Conservation (phyloP, 192 early-diverging fungal genomes). For the Gaertneriomyces sp. region DNA sequence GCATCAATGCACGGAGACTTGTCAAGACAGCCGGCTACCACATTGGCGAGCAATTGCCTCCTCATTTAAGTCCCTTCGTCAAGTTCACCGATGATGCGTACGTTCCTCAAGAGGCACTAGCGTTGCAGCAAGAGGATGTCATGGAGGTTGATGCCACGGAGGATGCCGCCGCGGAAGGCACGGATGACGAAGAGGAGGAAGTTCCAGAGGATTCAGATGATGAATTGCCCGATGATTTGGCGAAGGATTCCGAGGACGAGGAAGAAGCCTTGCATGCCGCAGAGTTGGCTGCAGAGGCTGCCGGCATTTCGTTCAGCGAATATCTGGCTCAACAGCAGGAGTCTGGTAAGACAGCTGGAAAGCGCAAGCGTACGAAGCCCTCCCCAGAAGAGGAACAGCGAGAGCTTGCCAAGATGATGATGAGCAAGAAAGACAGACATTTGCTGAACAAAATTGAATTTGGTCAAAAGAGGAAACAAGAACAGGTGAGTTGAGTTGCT, state of each 20-base stretch:
- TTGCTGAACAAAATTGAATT: conserved; percentile 77
- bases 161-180: conserved; percentile 55
- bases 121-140: conserved; percentile 37
- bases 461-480: conserved; percentile 66
- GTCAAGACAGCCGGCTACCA: conserved; percentile 63
- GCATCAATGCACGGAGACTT: conserved; percentile 79
- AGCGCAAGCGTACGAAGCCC: conserved; percentile 24
- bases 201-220: conserved; percentile 53
- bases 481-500: conserved; percentile 42
- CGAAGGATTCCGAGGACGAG: conserved; percentile 18
- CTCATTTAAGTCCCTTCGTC: conserved; percentile 94
- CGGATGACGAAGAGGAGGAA: conserved; percentile 52
- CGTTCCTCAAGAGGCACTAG: conserved; percentile 55
- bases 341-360: conserved; percentile 20
- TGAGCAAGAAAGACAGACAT: conserved; percentile 77
- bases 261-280: conserved; percentile 53
- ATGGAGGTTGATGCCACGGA: conserved; percentile 65
- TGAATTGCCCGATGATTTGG: conserved; percentile 49
- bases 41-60: conserved; percentile 77
- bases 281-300: conserved; percentile 68
- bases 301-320: conserved; percentile 62
- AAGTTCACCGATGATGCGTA: conserved; percentile 83
- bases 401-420: conserved; percentile 81
- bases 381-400: conserved; percentile 60
- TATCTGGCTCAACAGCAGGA: conserved; percentile 52